Conservation (phyloP, 352 stramenopile genomes). For the Phytopythium oedochilum region DNA sequence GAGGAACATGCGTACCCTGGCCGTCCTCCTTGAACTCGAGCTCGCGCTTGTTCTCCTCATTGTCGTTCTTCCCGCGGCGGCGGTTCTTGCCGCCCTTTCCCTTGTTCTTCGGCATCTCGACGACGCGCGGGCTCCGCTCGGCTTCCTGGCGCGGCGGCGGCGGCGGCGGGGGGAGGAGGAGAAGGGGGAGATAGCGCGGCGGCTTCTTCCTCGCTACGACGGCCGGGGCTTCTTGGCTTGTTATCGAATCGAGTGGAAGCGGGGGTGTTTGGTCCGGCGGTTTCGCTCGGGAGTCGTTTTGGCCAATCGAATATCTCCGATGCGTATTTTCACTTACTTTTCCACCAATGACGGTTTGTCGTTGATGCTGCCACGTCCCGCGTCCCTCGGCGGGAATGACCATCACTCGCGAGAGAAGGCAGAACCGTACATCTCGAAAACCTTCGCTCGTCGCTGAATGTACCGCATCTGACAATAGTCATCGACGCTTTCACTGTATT, state of each 20-base stretch:
- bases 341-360: neutral
- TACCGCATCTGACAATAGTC: neutral
- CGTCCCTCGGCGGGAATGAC: neutral
- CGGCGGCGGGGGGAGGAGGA: neutral
- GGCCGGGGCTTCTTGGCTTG: too few species aligned
- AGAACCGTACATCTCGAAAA: neutral
- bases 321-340: neutral
- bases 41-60: conserved; percentile 98
- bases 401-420: neutral
- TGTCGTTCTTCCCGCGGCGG: conserved; percentile 97
- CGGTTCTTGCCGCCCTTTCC: conserved; percentile 99
- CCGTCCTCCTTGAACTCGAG: conserved; percentile 99
- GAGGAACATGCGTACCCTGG: conserved; percentile 80
- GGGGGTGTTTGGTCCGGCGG: neutral
- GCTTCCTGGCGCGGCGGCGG: too few species aligned
- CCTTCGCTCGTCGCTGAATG: neutral
- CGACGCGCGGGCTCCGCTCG: neutral
- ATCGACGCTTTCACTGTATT: too few species aligned
- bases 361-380: neutral
- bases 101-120: conserved; percentile 86
- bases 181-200: neutral
- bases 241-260: conserved; percentile 1
- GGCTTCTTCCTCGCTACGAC: neutral
- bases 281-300: neutral
- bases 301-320: neutral